Evolutionary conservation across 768 basidiomycete species (phyloP).

Genomic region (Tubosaeta sp.): DNA sequence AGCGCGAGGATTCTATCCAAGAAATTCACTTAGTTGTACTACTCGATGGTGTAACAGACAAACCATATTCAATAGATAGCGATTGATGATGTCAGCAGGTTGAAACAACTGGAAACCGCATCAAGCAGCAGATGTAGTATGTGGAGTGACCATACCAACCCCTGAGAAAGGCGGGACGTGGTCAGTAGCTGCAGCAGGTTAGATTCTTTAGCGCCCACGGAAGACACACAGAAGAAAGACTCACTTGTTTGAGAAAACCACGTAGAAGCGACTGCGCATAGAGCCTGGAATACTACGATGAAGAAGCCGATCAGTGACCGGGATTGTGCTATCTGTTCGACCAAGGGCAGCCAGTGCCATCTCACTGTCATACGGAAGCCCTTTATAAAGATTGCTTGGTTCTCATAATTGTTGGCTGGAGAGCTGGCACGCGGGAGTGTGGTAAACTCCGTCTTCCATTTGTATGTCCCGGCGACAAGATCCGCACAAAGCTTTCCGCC

Average conservation of each 20-base stretch:
- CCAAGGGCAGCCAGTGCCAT: background rate
- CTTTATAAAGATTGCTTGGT: conserved; percentile 10
- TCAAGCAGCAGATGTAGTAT: background rate
- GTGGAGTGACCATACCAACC: background rate
- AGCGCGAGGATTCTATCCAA: background rate
- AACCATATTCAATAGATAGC: conserved; percentile 7
- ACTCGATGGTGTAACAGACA: background rate
- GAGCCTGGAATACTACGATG: background rate
- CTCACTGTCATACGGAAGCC: conserved; percentile 8
- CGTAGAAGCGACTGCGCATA: background rate
- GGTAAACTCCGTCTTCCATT: background rate
- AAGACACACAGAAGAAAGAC: background rate
- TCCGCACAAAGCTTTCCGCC: background rate
- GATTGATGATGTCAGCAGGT: conserved; percentile 7
- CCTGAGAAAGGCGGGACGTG: background rate
- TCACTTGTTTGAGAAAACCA: background rate
- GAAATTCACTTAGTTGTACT: background rate
- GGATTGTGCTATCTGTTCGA: background rate
- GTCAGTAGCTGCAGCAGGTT: background rate
- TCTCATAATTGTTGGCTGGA: background rate
- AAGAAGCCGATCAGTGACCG: background rate
- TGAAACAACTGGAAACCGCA: conserved; percentile 2
- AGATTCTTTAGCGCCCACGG: background rate
- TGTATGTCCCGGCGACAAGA: background rate
- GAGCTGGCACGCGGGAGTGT: background rate